phyloP scores from a whole-genome alignment of 192 early-diverging fungal species.

The Entrophospora sp. region DNA sequence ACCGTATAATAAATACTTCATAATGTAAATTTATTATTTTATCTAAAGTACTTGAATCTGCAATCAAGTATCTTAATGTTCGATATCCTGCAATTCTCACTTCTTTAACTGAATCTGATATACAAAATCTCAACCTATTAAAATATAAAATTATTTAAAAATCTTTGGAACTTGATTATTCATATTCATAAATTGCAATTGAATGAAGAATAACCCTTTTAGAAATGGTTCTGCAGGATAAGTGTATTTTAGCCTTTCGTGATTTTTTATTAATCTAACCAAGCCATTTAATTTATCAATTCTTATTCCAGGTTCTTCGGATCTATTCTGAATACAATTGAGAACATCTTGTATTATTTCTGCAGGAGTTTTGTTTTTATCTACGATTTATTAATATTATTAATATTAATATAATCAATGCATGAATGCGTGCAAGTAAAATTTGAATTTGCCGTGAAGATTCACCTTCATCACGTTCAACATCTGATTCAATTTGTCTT shows the following conservation, averaged over 20 bases:
- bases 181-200: background rate
- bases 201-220: background rate
- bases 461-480: constrained; percentile 15
- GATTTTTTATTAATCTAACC: constrained; percentile 20
- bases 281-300: constrained; percentile 16
- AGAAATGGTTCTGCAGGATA: constrained; percentile 15
- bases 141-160: no score
- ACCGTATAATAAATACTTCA: constrained; percentile 72
- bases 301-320: background rate
- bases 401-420: background rate
- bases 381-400: background rate
- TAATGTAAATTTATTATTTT: constrained; percentile 17
- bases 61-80: constrained; percentile 15
- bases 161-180: no score
- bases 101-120: constrained; percentile 20
- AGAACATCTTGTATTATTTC: constrained; percentile 22
- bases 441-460: background rate
- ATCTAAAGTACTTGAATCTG: background rate
- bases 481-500: constrained; percentile 17
- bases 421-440: background rate
- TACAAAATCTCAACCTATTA: constrained; percentile 18
- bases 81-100: constrained; percentile 20
- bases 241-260: constrained; percentile 20
- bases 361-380: constrained; percentile 12
- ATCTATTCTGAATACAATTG: constrained; percentile 7